A percentile compares a stretch with the other conserved stretches of the same genome.
Evolutionary conservation across 2,329 filamentous ascomycete genomes (phyloP).

Genomic region (Alternaria rosae): DNA sequence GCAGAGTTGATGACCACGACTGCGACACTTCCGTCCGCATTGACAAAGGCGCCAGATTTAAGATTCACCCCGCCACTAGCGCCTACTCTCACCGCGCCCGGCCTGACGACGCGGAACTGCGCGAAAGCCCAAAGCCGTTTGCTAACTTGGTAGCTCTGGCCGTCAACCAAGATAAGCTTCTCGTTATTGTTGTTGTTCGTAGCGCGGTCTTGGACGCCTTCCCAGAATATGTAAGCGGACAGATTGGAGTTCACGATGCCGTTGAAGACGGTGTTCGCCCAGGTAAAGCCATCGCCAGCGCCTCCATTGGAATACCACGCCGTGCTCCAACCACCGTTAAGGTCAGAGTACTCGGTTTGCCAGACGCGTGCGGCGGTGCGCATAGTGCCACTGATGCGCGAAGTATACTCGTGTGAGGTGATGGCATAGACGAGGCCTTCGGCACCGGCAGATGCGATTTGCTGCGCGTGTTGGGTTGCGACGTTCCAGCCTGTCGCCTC

Average conservation of each 20-base stretch:
- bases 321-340: background rate
- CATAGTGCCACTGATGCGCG: background rate
- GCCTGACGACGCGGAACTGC: constrained; percentile 51
- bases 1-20: constrained; percentile 39
- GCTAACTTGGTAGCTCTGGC: constrained; percentile 43
- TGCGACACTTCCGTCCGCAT: constrained; percentile 38
- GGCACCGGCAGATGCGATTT: background rate
- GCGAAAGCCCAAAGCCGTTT: constrained; percentile 54
- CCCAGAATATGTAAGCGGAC: constrained; percentile 65
- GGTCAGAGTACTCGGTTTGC: background rate
- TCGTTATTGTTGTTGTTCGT: constrained; percentile 48
- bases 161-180: constrained; percentile 47
- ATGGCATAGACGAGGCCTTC: background rate
- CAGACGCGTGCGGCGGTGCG: background rate
- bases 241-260: constrained; percentile 58
- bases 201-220: constrained; percentile 54
- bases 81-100: constrained; percentile 49
- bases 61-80: constrained; percentile 39
- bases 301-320: background rate
- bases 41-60: constrained; percentile 44
- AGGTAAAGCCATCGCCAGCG: background rate
- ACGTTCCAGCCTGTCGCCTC: background rate
- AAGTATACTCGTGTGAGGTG: background rate
- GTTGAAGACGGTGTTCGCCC: background rate
- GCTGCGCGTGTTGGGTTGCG: background rate